Percentiles rank a stretch among this genome's conserved stretches.
These are phyloP conservation scores for Astrephomene gubernaculifera DNA, from an alignment of 139 green algal genomes.

Conservation along the genomic window DNA sequence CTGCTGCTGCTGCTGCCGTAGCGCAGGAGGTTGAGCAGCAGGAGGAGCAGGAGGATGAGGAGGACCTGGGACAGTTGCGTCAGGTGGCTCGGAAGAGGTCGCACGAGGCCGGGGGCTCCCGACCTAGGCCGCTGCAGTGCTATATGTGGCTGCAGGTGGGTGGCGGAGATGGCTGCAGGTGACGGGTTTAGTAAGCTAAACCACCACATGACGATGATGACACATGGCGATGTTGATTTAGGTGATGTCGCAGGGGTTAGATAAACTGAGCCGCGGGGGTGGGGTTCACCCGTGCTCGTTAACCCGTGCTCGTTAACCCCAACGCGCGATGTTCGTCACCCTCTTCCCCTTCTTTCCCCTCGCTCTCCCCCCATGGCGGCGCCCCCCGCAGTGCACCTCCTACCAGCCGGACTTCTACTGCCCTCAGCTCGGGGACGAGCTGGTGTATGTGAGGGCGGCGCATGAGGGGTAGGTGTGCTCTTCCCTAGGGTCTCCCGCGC, in stretches of 20 bases:
- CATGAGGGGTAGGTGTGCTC: constrained; percentile 49
- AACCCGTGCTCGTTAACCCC: no score
- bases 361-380: background rate
- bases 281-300: no score
- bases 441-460: constrained; percentile 74
- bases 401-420: constrained; percentile 64
- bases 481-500: no score
- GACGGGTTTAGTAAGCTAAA: no score
- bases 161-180: background rate
- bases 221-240: no score
- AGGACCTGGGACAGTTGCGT: background rate
- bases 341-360: background rate
- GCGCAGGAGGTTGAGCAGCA: no score
- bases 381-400: background rate
- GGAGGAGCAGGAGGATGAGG: background rate
- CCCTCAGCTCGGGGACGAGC: constrained; percentile 75
- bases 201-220: no score
- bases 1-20: no score
- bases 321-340: background rate
- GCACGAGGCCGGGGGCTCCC: constrained; percentile 10
- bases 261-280: no score
- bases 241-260: no score
- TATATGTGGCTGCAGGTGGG: constrained; percentile 32
- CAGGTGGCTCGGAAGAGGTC: constrained; percentile 20
- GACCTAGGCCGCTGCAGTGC: background rate